These are phyloP conservation scores for Beauveria rudraprayagi DNA, from an alignment of 2,329 filamentous ascomycete genomes.

Conservation along the genomic window DNA sequence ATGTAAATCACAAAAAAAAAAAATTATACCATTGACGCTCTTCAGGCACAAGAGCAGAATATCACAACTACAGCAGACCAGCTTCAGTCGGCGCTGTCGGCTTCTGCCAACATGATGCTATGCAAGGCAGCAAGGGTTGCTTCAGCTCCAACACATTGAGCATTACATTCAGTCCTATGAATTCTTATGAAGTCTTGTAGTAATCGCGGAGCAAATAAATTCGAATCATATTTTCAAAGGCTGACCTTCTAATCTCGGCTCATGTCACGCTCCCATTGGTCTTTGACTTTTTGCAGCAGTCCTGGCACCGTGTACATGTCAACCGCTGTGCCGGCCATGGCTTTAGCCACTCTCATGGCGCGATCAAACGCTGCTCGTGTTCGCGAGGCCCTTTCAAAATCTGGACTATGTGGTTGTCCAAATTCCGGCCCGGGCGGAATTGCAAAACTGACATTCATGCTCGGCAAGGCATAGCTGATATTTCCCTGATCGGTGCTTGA, in stretches of 20 bases:
- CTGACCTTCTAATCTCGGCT: background rate
- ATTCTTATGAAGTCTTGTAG: too few relatives aligned
- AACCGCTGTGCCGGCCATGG: constrained; percentile 17
- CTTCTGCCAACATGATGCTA: too few relatives aligned
- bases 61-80: too few relatives aligned
- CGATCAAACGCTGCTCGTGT: constrained; percentile 16
- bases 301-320: constrained; percentile 17
- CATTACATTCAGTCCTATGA: too few relatives aligned
- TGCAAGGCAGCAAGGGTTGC: too few relatives aligned
- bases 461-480: constrained; percentile 48
- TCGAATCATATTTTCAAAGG: too few relatives aligned
- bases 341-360: constrained; percentile 18
- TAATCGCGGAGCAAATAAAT: too few relatives aligned
- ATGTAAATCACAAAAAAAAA: too few relatives aligned
- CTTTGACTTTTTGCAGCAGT: constrained; percentile 16
- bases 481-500: constrained; percentile 54
- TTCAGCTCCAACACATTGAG: too few relatives aligned
- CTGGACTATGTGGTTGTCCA: constrained; percentile 17
- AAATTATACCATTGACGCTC: too few relatives aligned
- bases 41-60: too few relatives aligned
- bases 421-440: constrained; percentile 31
- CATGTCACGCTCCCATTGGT: constrained; percentile 18
- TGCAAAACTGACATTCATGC: constrained; percentile 43
- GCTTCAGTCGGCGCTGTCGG: too few relatives aligned
- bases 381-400: constrained; percentile 18